Percentiles rank a stretch among this genome's conserved stretches.
Conservation (phyloP, 2,329 filamentous ascomycete species). For the Penicillium expansum region DNA sequence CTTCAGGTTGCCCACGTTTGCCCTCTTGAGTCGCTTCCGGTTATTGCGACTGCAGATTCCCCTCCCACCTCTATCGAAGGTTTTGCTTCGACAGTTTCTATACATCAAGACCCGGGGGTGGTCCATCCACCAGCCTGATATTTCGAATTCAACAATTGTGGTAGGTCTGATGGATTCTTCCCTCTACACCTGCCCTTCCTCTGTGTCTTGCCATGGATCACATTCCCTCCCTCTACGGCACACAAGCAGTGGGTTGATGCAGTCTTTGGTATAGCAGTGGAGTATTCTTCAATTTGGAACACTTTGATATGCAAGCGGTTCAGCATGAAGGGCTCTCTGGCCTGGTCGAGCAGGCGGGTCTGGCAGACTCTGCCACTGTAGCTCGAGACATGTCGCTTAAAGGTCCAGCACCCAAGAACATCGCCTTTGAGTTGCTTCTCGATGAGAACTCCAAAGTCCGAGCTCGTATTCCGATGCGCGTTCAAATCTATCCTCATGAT, state of each 20-base stretch:
- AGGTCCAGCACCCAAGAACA: constrained; percentile 54
- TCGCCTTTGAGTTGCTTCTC: constrained; percentile 62
- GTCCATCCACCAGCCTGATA: constrained; percentile 29
- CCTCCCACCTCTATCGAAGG: constrained; percentile 35
- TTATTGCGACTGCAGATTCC: constrained; percentile 37
- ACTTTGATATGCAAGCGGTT: constrained; percentile 35
- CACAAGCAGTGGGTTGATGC: constrained; percentile 35
- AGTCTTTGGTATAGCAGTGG: constrained; percentile 33
- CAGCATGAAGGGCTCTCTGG: constrained; percentile 36
- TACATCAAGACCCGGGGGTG: constrained; percentile 33
- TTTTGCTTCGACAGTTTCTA: constrained; percentile 20
- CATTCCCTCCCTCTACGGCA: constrained; percentile 23
- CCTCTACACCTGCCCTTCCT: constrained; percentile 24
- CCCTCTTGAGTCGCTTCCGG: constrained; percentile 35
- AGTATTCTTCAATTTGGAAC: constrained; percentile 29
- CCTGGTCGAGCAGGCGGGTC: constrained; percentile 33
- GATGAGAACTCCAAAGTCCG: constrained; percentile 57
- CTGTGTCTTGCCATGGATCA: constrained; percentile 28
- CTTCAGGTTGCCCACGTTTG: constrained; percentile 29
- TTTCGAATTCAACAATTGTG: constrained; percentile 32
- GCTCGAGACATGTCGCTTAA: constrained; percentile 39
- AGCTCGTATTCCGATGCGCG: constrained; percentile 64
- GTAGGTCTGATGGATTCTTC: constrained; percentile 40
- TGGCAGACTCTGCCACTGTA: constrained; percentile 23
- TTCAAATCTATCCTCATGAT: constrained; percentile 91